Percentiles rank a stretch among this genome's conserved stretches.
These are phyloP conservation scores for Coffea canephora DNA, from an alignment of 257 asterid species.

Conservation along the genomic window DNA sequence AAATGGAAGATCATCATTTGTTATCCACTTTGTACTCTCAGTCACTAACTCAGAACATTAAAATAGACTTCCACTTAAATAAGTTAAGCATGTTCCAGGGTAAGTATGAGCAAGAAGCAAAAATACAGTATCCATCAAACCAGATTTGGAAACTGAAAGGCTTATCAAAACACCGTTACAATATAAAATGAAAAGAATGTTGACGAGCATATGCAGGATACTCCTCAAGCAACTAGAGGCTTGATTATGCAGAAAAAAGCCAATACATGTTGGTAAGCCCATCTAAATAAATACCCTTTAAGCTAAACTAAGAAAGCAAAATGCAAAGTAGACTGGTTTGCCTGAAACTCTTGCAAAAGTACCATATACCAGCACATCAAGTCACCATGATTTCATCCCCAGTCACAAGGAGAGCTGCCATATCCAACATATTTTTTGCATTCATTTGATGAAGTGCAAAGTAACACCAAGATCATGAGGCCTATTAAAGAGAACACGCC, in stretches of 20 bases:
- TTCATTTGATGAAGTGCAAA: not conserved
- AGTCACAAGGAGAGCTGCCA: not conserved
- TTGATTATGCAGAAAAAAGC: not conserved
- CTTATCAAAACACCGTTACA: not conserved
- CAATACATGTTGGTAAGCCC: not conserved
- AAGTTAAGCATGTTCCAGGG: not conserved
- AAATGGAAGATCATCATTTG: not conserved
- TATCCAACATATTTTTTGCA: not conserved
- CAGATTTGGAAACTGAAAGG: not conserved
- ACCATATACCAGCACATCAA: not conserved
- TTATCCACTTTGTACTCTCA: not conserved
- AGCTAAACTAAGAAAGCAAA: not conserved
- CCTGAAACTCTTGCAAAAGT: not conserved
- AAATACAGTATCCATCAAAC: not conserved
- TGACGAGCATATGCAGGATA: not conserved
- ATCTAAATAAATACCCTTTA: not conserved
- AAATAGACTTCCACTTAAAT: not conserved
- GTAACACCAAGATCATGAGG: not conserved
- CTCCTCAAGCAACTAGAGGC: not conserved
- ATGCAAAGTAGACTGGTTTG: not conserved
- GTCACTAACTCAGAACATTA: not conserved
- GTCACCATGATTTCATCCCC: not conserved
- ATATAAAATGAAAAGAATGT: not conserved
- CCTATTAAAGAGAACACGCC: not conserved
- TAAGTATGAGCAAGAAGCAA: not conserved